These are phyloP conservation scores for Noccaea bulbosa DNA, from an alignment of 345 rosid genomes.

Conservation along the genomic window DNA sequence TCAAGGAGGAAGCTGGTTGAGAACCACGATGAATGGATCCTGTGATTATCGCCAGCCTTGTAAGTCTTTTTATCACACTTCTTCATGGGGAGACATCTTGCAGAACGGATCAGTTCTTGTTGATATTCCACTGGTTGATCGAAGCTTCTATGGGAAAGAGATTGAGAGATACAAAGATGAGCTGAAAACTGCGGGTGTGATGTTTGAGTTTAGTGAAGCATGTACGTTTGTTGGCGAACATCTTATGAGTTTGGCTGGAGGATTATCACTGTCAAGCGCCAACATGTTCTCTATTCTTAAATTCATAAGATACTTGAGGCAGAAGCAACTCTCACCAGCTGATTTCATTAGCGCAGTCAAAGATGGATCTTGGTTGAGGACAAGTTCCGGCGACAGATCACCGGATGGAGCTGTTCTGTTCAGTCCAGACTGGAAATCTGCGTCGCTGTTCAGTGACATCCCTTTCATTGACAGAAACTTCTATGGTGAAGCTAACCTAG, in stretches of 20 bases:
- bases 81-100: constrained; percentile 62
- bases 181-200: constrained; percentile 59
- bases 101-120: constrained; percentile 61
- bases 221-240: constrained; percentile 58
- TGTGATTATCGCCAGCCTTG: constrained; percentile 61
- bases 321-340: constrained; percentile 45
- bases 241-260: constrained; percentile 58
- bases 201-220: constrained; percentile 63
- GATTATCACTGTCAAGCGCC: constrained; percentile 44
- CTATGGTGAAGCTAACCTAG: constrained; percentile 52
- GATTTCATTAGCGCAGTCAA: constrained; percentile 52
- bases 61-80: constrained; percentile 58
- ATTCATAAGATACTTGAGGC: constrained; percentile 59
- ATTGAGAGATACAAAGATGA: constrained; percentile 50
- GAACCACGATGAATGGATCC: constrained; percentile 52
- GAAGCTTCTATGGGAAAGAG: constrained; percentile 52
- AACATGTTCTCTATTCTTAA: constrained; percentile 56
- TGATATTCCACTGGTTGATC: constrained; percentile 71
- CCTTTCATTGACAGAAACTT: constrained; percentile 55
- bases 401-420: constrained; percentile 62
- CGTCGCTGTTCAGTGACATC: constrained; percentile 53
- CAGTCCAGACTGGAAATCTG: constrained; percentile 56
- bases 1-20: constrained; percentile 67
- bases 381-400: constrained; percentile 50
- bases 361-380: constrained; percentile 55